These are phyloP conservation scores for Cyberlindnera amylophila DNA, from an alignment of 805 yeast species.

Conservation along the genomic window DNA sequence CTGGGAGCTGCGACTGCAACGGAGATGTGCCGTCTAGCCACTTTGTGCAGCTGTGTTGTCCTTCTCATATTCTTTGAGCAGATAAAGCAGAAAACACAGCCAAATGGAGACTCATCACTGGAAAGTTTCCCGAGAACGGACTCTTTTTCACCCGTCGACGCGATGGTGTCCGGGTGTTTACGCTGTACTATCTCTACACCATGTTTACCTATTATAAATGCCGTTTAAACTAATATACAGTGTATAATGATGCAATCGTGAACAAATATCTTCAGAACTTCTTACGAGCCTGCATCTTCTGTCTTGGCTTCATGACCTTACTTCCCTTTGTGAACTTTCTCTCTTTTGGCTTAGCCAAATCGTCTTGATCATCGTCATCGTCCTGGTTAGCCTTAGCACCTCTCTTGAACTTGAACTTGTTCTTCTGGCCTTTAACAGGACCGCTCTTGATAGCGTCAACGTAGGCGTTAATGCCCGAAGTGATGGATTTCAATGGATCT, in stretches of 20 bases:
- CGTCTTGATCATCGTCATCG: slow-evolving; percentile 45
- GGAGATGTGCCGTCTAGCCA: slow-evolving; percentile 7
- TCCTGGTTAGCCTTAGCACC: slow-evolving; percentile 49
- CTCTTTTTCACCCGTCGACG: not conserved
- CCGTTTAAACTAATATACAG: not conserved
- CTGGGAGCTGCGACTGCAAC: slow-evolving; percentile 3
- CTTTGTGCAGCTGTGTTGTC: not conserved
- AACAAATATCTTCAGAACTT: slow-evolving; percentile 46
- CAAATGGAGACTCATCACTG: not conserved
- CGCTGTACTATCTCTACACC: not conserved
- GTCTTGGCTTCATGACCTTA: slow-evolving; percentile 31
- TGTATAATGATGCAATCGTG: not conserved
- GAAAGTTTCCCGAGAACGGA: too few relatives aligned
- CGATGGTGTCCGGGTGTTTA: not conserved
- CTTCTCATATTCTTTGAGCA: not conserved
- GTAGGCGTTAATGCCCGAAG: slow-evolving; percentile 81
- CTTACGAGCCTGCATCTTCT: slow-evolving; percentile 45
- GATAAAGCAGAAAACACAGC: not conserved
- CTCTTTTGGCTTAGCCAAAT: slow-evolving; percentile 20
- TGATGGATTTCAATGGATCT: slow-evolving; percentile 44
- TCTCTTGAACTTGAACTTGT: slow-evolving; percentile 83
- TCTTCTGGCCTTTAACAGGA: slow-evolving; percentile 90
- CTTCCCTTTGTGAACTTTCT: slow-evolving; percentile 14
- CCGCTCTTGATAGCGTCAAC: slow-evolving; percentile 91
- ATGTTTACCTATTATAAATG: not conserved